Conservation (phyloP, 176 grass and related monocot genomes). For the Ensete ventricosum region DNA sequence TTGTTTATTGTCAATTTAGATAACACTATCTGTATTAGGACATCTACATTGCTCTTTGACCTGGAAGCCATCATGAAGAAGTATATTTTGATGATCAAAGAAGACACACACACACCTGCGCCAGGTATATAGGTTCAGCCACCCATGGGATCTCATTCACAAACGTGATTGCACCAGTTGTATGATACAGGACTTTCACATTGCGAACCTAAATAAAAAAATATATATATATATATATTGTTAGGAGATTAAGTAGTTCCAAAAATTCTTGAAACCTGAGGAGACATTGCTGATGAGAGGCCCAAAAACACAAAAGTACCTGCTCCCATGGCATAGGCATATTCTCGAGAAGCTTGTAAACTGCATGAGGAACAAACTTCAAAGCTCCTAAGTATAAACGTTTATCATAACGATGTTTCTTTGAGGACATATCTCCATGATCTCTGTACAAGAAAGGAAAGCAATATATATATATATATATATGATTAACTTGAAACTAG, state of each 20-base stretch:
- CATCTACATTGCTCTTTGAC: no score
- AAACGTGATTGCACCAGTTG: slow-evolving; percentile 93
- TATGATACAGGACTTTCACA: slow-evolving; percentile 94
- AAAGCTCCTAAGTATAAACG: slow-evolving; percentile 95
- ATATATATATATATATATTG: no score
- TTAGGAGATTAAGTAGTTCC: background rate
- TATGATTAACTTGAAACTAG: background rate
- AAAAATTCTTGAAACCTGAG: background rate
- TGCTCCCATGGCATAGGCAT: slow-evolving; percentile 99
- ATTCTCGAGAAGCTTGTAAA: slow-evolving; percentile 91
- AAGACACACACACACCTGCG: slow-evolving; percentile 38
- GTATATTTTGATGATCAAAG: background rate
- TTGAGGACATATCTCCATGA: slow-evolving; percentile 97
- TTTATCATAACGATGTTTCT: slow-evolving; percentile 95
- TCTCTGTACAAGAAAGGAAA: slow-evolving; percentile 35
- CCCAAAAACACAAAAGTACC: slow-evolving; percentile 28
- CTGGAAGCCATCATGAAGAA: background rate
- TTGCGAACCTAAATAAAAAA: slow-evolving; percentile 78
- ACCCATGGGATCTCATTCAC: slow-evolving; percentile 97
- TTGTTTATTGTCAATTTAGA: no score
- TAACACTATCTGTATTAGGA: no score
- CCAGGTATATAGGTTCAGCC: slow-evolving; percentile 88
- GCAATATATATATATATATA: no score
- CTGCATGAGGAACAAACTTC: slow-evolving; percentile 93
- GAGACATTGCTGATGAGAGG: no score